A percentile compares a stretch with the other conserved stretches of the same genome.
Evolutionary conservation across 805 yeast species (phyloP).

Genomic region (Yarrowia divulgata): DNA sequence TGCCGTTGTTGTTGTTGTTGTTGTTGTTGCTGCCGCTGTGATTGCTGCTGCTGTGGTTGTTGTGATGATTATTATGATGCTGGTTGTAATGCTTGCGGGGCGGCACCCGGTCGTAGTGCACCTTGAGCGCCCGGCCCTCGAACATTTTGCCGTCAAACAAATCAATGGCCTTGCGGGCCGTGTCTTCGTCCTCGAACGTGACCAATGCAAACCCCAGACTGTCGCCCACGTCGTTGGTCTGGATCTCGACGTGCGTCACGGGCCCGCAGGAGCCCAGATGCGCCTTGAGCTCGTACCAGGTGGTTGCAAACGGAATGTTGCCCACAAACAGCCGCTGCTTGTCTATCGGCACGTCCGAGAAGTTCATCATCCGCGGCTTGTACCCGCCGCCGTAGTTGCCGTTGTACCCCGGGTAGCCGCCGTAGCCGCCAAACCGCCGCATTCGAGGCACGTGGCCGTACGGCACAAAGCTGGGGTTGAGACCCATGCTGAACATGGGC

Average conservation of each 20-base stretch:
- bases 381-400: slow-evolving; percentile 30
- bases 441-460: slow-evolving; percentile 29
- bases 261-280: slow-evolving; percentile 46
- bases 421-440: slow-evolving; percentile 35
- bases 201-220: slow-evolving; percentile 73
- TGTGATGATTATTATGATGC: slow-evolving; percentile 15
- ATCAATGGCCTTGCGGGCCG: slow-evolving; percentile 59
- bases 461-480: slow-evolving; percentile 14
- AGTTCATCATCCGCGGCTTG: slow-evolving; percentile 33
- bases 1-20: slow-evolving; percentile 2
- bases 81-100: slow-evolving; percentile 39
- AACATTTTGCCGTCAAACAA: slow-evolving; percentile 61
- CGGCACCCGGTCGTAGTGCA: slow-evolving; percentile 58
- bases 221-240: slow-evolving; percentile 52
- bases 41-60: slow-evolving; percentile 10
- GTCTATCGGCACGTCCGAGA: slow-evolving; percentile 42
- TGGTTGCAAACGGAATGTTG: slow-evolving; percentile 49
- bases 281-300: slow-evolving; percentile 49
- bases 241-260: slow-evolving; percentile 52
- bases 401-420: slow-evolving; percentile 16
- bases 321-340: slow-evolving; percentile 50
- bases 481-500: slow-evolving; percentile 26
- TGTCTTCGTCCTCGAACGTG: slow-evolving; percentile 56
- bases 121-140: slow-evolving; percentile 67
- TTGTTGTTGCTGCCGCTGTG: neutral